Evolutionary conservation across 2,329 filamentous ascomycete genomes (phyloP).

Genomic region (Lasiodiplodia gonubiensis): DNA sequence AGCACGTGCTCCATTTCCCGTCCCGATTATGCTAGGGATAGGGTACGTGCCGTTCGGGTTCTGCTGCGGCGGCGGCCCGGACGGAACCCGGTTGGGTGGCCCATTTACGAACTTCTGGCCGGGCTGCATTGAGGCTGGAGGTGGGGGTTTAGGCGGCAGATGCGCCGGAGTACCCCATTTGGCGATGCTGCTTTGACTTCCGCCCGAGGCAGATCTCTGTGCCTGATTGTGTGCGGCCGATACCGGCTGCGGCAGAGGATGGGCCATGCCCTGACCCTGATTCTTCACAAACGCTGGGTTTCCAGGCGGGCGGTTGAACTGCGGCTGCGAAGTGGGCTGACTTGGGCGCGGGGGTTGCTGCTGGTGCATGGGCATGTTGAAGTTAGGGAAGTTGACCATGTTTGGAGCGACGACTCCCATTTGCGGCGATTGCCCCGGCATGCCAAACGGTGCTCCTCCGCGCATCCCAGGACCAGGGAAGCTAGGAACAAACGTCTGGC

Average conservation of each 20-base stretch:
- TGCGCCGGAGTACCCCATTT: constrained; percentile 62
- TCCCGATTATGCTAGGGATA: constrained; percentile 27
- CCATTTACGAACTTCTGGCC: constrained; percentile 39
- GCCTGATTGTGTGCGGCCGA: constrained; percentile 34
- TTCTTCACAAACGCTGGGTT: constrained; percentile 34
- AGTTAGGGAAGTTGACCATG: constrained; percentile 36
- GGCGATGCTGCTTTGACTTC: constrained; percentile 57
- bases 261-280: constrained; percentile 24
- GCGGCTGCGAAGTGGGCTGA: constrained; percentile 37
- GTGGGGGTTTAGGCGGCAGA: constrained; percentile 61
- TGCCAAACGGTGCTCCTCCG: constrained; percentile 34
- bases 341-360: constrained; percentile 33
- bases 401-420: constrained; percentile 36
- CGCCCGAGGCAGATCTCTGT: constrained; percentile 34
- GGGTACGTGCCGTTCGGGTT: constrained; percentile 23
- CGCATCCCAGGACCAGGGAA: constrained; percentile 39
- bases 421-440: constrained; percentile 40
- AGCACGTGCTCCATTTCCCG: constrained; percentile 25
- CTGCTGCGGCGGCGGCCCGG: constrained; percentile 19
- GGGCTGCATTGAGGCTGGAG: constrained; percentile 44
- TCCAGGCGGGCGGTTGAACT: constrained; percentile 37
- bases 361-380: constrained; percentile 28
- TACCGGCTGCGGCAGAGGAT: constrained; percentile 35
- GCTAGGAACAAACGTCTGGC: constrained; percentile 84
- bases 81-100: constrained; percentile 5